Conservation (phyloP, 208 protist genomes). For the Naegleria lovaniensis region DNA sequence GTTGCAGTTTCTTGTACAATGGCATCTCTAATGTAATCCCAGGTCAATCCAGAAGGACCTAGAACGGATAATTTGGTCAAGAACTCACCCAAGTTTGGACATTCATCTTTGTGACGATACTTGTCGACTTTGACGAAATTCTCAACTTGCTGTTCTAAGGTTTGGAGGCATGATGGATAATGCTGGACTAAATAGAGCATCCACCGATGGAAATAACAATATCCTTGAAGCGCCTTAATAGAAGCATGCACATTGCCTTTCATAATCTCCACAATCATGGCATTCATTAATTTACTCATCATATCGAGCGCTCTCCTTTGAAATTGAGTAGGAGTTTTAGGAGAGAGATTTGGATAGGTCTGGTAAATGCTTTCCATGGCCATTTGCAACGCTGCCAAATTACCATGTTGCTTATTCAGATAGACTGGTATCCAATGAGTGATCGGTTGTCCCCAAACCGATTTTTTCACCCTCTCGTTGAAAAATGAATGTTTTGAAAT, state of each 20-base stretch:
- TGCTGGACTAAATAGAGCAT: background rate
- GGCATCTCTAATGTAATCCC: background rate
- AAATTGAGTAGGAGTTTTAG: background rate
- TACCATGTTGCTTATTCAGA: background rate
- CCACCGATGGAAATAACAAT: slow-evolving; percentile 14
- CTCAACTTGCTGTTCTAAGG: background rate
- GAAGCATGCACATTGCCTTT: background rate
- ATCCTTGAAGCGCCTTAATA: slow-evolving; percentile 9
- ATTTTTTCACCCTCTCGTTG: background rate
- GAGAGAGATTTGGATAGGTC: background rate
- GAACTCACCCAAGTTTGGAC: background rate
- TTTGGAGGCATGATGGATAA: background rate
- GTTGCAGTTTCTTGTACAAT: background rate
- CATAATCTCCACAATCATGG: background rate
- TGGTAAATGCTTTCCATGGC: background rate
- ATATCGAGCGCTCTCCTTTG: background rate
- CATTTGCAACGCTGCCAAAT: background rate
- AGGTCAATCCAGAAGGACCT: background rate
- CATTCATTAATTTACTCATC: background rate
- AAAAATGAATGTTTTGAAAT: background rate
- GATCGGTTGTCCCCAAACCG: background rate
- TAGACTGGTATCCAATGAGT: background rate
- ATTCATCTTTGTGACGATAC: background rate
- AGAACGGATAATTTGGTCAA: background rate
- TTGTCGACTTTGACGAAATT: background rate